A percentile compares a stretch with the other conserved stretches of the same genome.
phyloP scores from a whole-genome alignment of 139 green algal species.

The Asterochloris sp. region DNA sequence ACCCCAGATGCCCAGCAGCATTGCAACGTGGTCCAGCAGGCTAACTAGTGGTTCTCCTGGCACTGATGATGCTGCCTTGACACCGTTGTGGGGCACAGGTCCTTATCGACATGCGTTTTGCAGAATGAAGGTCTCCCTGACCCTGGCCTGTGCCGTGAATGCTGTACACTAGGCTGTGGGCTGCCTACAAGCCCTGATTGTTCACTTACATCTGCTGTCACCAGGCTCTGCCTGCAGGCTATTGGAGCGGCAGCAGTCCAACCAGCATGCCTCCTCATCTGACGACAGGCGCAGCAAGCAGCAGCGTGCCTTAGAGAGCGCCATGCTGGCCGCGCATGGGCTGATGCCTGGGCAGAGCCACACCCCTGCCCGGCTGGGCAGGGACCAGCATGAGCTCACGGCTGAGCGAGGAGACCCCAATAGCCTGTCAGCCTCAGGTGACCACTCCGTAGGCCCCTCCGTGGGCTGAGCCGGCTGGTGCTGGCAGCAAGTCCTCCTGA shows the following conservation, averaged over 20 bases:
- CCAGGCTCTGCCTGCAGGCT: background rate
- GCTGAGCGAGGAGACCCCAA: background rate
- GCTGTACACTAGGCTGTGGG: too few relatives aligned
- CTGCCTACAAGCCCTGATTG: too few relatives aligned
- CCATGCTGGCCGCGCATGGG: constrained; percentile 2
- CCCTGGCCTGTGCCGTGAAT: too few relatives aligned
- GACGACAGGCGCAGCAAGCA: too few relatives aligned
- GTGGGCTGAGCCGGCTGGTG: too few relatives aligned
- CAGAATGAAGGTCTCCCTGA: too few relatives aligned
- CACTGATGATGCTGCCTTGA: background rate
- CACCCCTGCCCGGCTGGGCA: constrained; percentile 42
- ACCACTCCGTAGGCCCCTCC: background rate
- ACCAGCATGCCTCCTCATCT: too few relatives aligned
- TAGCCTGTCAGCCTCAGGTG: background rate
- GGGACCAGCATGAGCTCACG: constrained; percentile 45
- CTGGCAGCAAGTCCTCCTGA: too few relatives aligned
- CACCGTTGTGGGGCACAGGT: too few relatives aligned
- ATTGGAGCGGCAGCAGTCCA: background rate
- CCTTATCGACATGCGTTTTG: too few relatives aligned
- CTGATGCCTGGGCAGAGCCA: constrained; percentile 31
- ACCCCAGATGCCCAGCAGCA: too few relatives aligned
- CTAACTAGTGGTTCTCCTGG: background rate
- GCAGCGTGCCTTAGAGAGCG: background rate
- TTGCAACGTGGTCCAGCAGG: background rate
- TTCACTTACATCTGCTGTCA: too few relatives aligned